Conservation (phyloP, 2,329 filamentous ascomycete genomes). For the Didymosphaeria variabile region DNA sequence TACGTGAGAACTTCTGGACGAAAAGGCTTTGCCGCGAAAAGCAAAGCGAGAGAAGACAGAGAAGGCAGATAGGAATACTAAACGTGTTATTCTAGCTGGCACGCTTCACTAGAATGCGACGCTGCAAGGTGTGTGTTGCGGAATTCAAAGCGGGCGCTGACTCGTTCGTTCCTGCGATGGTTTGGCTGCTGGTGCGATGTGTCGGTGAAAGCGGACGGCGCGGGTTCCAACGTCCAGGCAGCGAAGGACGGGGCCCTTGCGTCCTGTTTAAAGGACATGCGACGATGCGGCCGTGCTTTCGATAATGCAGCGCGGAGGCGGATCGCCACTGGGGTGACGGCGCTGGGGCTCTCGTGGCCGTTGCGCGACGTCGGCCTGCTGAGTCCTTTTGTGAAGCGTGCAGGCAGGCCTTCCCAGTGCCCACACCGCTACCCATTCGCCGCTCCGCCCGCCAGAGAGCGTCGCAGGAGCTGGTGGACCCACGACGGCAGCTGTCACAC, state of each 20-base stretch:
- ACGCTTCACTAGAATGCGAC: slow-evolving; percentile 29
- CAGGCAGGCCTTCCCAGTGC: slow-evolving; percentile 36
- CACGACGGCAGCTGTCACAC: slow-evolving; percentile 33
- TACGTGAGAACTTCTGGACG: slow-evolving; percentile 38
- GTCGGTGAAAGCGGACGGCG: slow-evolving; percentile 24
- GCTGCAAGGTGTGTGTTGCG: slow-evolving; percentile 43
- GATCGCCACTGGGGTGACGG: slow-evolving; percentile 39
- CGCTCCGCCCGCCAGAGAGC: slow-evolving; percentile 24
- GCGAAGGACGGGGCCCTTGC: slow-evolving; percentile 45
- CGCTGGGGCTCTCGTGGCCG: slow-evolving; percentile 30
- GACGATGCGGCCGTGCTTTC: slow-evolving; percentile 37
- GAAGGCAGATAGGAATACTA: slow-evolving; percentile 40
- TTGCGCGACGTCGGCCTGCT: slow-evolving; percentile 21
- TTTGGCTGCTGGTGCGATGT: slow-evolving; percentile 24
- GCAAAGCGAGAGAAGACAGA: slow-evolving; percentile 45
- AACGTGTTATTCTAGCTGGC: slow-evolving; percentile 38
- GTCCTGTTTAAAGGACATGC: slow-evolving; percentile 40
- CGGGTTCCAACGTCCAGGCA: slow-evolving; percentile 19
- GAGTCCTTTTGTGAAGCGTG: slow-evolving; percentile 39
- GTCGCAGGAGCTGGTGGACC: slow-evolving; percentile 30
- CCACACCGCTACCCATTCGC: slow-evolving; percentile 41
- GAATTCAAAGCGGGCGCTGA: slow-evolving; percentile 41
- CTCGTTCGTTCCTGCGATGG: slow-evolving; percentile 31
- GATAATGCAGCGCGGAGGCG: slow-evolving; percentile 31
- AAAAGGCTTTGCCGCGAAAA: slow-evolving; percentile 43